These are phyloP conservation scores for Antrodiella citrinella DNA, from an alignment of 768 basidiomycete species.

Conservation along the genomic window DNA sequence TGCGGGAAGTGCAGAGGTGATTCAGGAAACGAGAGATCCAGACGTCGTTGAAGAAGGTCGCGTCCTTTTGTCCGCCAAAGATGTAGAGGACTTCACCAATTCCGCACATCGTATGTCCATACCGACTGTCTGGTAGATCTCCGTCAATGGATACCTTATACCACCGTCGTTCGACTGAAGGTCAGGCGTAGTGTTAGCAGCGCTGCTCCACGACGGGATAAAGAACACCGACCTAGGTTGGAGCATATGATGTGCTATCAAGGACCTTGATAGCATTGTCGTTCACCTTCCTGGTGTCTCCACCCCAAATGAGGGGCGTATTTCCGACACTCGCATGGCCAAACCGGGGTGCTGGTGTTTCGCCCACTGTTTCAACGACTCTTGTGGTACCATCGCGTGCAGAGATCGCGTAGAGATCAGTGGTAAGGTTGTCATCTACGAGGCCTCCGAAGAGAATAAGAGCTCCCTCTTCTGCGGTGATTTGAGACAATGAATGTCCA, in stretches of 20 bases:
- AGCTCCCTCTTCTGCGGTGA: neutral
- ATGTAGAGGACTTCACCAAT: constrained; percentile 80
- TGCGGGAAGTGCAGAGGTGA: constrained; percentile 1
- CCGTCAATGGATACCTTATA: constrained; percentile 72
- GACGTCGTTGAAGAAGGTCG: constrained; percentile 83
- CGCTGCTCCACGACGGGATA: no score
- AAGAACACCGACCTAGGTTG: no score
- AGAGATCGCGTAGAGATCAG: constrained; percentile 84
- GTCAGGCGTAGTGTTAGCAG: no score
- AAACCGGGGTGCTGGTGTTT: constrained; percentile 76
- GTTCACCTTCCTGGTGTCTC: constrained; percentile 79
- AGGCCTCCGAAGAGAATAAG: constrained; percentile 94
- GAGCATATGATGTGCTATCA: neutral
- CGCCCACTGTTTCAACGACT: constrained; percentile 75
- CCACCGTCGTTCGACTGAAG: constrained; percentile 36
- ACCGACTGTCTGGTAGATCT: constrained; percentile 72
- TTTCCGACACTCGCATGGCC: constrained; percentile 92
- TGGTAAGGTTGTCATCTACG: constrained; percentile 74
- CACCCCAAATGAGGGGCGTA: constrained; percentile 94
- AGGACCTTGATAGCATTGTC: constrained; percentile 1
- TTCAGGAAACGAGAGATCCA: constrained; percentile 90
- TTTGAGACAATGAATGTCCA: neutral
- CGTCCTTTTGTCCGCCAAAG: constrained; percentile 91
- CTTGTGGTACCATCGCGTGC: constrained; percentile 67
- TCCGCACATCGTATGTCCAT: constrained; percentile 92